Evolutionary conservation across 163 green algal species (phyloP), one percentile per base, ranked within the genome.

Genomic region (Prototheca cutis): DNA sequence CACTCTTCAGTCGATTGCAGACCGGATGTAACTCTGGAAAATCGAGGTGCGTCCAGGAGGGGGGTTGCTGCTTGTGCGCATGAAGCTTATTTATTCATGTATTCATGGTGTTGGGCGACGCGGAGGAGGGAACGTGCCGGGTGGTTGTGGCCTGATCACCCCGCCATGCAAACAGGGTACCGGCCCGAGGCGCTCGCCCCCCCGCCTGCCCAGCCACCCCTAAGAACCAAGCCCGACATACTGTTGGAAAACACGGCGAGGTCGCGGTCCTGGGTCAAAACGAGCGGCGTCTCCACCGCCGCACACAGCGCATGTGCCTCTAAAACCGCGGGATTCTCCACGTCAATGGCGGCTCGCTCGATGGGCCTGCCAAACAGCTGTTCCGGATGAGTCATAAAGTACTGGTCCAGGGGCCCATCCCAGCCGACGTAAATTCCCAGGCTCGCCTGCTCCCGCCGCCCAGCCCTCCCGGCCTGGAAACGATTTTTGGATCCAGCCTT

Each of bases 331-430:
- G 57, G 32, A 58, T 94, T 93, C 55, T 53, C 21, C 4, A 78
- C 45, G 65, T 94, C 85, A 18, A 94, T 56, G 69, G 80, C 55
- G 6, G 74, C 72, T 10, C 36, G 48, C 74, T 98, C 91, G 25
- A 95, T 82, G 13, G 81, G 58, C 17, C 79, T 48, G 2, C 57
- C 62, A 63, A 97, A 95, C 4, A 97, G 81, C 31, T 73, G 45
- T 5, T 71, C 53, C 7, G 91, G 91, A 53, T 90, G 64, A 6
- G 53, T 58, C 82, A 97, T 89, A 65, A 95, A 95, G 81, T 91
- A 90, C 70, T 89, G 87, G 73, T 98, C 91, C 66, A 97, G 70
- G 4, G 91, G 88, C 0, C 84, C 79, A 48, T 96, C 88, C 75
- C 94, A 97, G 18, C 68, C 87, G 49, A 97, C 74, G 66, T 89